These are phyloP conservation scores for Phialemoniopsis sp. DNA, from an alignment of 2,329 filamentous ascomycete species.

Conservation along the genomic window DNA sequence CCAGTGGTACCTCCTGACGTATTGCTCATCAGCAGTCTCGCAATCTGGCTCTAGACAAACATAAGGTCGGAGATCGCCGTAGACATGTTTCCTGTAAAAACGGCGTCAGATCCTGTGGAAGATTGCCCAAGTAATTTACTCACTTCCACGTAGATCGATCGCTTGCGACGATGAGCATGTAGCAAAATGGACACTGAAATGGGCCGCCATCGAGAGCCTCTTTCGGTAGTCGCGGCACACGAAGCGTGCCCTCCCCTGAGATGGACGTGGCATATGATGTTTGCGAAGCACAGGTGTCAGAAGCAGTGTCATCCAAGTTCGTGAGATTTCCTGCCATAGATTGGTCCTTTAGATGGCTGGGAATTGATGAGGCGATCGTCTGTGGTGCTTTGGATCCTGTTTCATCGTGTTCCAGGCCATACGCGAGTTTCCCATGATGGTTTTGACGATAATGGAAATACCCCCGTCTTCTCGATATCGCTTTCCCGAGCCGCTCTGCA, in stretches of 20 bases:
- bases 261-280: too few species aligned
- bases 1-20: constrained; percentile 13
- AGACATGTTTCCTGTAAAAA: constrained; percentile 21
- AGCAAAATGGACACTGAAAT: constrained; percentile 33
- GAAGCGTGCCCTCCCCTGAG: too few species aligned
- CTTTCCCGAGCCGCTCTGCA: constrained; percentile 18
- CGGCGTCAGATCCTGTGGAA: constrained; percentile 1
- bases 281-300: too few species aligned
- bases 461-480: too few species aligned
- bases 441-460: too few species aligned
- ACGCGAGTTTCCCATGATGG: too few species aligned
- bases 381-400: too few species aligned
- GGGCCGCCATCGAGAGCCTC: constrained; percentile 15
- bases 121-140: not conserved
- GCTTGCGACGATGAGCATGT: constrained; percentile 21
- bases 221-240: constrained; percentile 14
- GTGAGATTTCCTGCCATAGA: too few species aligned
- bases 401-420: too few species aligned
- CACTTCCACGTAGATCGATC: constrained; percentile 20
- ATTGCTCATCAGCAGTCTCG: constrained; percentile 10
- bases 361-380: too few species aligned
- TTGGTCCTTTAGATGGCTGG: too few species aligned
- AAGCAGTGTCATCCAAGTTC: too few species aligned
- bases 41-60: constrained; percentile 24
- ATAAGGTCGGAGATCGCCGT: constrained; percentile 28